Percentiles rank a stretch among this genome's conserved stretches.
phyloP scores from a whole-genome alignment of 257 asterid species.

The Parsonsia alboflavescens region DNA sequence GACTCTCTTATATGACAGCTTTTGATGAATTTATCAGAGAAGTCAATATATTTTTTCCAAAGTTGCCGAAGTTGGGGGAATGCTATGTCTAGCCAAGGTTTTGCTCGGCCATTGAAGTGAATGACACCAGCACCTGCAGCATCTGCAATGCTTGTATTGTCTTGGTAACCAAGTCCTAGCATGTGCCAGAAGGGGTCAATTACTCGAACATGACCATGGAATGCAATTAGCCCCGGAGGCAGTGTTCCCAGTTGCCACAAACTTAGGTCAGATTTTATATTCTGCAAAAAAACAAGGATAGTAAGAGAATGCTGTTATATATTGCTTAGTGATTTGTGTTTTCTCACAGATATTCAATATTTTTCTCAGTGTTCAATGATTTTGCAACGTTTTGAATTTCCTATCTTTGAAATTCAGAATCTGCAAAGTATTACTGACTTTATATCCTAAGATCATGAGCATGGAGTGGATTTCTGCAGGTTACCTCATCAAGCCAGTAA shows the following conservation, averaged over 20 bases:
- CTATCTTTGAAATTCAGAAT: neutral
- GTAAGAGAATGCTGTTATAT: conserved; percentile 1
- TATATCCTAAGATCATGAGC: neutral
- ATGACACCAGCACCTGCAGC: conserved; percentile 80
- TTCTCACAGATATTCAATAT: conserved; percentile 4
- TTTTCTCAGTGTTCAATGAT: neutral
- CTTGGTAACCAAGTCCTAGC: conserved; percentile 94
- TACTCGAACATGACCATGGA: conserved; percentile 66
- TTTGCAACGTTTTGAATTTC: neutral
- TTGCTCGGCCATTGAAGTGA: conserved; percentile 94
- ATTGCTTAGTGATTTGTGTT: neutral
- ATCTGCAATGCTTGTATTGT: conserved; percentile 56
- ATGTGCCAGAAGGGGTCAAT: conserved; percentile 94
- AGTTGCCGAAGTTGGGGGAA: conserved; percentile 74
- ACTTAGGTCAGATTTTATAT: conserved; percentile 82
- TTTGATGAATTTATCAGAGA: conserved; percentile 73
- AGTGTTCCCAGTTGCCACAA: conserved; percentile 96
- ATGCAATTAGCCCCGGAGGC: conserved; percentile 93
- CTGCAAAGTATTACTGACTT: neutral
- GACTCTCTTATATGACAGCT: conserved; percentile 70
- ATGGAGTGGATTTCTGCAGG: neutral
- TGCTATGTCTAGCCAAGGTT: conserved; percentile 98
- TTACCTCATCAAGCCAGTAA: conserved; percentile 84
- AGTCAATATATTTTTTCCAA: conserved; percentile 74
- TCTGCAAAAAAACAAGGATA: conserved; percentile 38